These are phyloP conservation scores for Nemophila menziesii DNA, from an alignment of 257 asterid species.

Conservation along the genomic window DNA sequence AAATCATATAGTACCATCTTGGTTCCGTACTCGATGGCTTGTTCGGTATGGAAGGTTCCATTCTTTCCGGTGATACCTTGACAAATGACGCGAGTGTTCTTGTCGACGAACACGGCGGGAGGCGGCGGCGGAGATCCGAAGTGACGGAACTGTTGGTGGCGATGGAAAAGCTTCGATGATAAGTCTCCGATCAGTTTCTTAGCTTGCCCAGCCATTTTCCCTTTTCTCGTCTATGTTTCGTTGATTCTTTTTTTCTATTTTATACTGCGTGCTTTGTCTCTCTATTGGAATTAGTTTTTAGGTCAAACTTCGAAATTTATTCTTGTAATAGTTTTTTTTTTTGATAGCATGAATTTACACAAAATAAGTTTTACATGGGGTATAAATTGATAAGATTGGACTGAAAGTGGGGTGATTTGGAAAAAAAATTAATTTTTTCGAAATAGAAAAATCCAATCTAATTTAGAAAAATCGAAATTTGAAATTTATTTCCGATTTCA, in stretches of 20 bases:
- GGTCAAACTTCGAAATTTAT: too few relatives aligned
- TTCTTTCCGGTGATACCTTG: slow-evolving; percentile 95
- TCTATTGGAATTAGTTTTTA: too few relatives aligned
- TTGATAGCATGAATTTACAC: too few relatives aligned
- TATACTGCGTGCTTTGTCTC: too few relatives aligned
- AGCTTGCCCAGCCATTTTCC: slow-evolving; percentile 62
- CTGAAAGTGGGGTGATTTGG: too few relatives aligned
- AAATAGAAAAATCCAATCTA: too few relatives aligned
- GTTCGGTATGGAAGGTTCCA: slow-evolving; percentile 92
- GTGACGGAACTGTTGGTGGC: slow-evolving; percentile 48
- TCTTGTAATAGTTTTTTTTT: too few relatives aligned
- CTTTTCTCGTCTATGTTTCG: not conserved
- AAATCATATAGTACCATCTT: slow-evolving; percentile 62
- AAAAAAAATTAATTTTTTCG: too few relatives aligned
- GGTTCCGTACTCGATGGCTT: slow-evolving; percentile 93
- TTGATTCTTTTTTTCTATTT: not conserved
- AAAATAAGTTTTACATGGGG: too few relatives aligned
- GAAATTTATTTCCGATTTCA: too few relatives aligned
- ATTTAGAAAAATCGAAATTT: too few relatives aligned
- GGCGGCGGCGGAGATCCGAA: slow-evolving; percentile 73
- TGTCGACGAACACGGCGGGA: slow-evolving; percentile 81
- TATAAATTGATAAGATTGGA: too few relatives aligned
- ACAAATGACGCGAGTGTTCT: slow-evolving; percentile 87
- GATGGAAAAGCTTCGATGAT: slow-evolving; percentile 37
- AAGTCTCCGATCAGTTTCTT: slow-evolving; percentile 43